These are phyloP conservation scores for Oryza meyeriana DNA, from an alignment of 176 grass and related monocot species.

Conservation along the genomic window DNA sequence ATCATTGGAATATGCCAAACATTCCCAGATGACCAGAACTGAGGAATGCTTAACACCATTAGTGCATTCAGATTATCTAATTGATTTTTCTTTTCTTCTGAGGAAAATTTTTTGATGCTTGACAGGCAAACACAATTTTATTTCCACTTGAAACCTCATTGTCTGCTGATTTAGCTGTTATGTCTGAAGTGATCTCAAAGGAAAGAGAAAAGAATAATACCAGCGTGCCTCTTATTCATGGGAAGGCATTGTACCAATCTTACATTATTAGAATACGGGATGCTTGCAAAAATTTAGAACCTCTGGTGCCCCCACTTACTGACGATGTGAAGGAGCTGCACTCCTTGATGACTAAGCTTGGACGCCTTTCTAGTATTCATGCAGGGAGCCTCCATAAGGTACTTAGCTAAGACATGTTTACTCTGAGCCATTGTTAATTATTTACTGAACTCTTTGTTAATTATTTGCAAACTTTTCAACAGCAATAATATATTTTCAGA, in stretches of 20 bases:
- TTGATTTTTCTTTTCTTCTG: slow-evolving; percentile 27
- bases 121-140: slow-evolving; percentile 76
- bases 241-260: slow-evolving; percentile 80
- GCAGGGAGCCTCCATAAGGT: slow-evolving; percentile 96
- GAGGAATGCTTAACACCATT: slow-evolving; percentile 5
- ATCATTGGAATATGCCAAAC: slow-evolving; percentile 21
- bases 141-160: slow-evolving; percentile 88
- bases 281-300: slow-evolving; percentile 65
- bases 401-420: slow-evolving; percentile 28
- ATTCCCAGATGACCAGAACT: background rate
- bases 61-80: background rate
- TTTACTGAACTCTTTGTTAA: background rate
- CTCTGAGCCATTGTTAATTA: background rate
- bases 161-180: slow-evolving; percentile 66
- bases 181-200: slow-evolving; percentile 62
- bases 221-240: slow-evolving; percentile 61
- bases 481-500: background rate
- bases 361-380: slow-evolving; percentile 82
- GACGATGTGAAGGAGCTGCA: slow-evolving; percentile 68
- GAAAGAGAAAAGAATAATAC: slow-evolving; percentile 61
- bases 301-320: slow-evolving; percentile 63
- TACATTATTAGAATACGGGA: slow-evolving; percentile 80
- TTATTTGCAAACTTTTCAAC: background rate
- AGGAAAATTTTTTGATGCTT: slow-evolving; percentile 41
- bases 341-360: slow-evolving; percentile 80